A percentile compares a stretch with the other conserved stretches of the same genome.
Evolutionary conservation across 1,284 basidiomycete species (phyloP).

Genomic region (Lignosus rhinocerotis): DNA sequence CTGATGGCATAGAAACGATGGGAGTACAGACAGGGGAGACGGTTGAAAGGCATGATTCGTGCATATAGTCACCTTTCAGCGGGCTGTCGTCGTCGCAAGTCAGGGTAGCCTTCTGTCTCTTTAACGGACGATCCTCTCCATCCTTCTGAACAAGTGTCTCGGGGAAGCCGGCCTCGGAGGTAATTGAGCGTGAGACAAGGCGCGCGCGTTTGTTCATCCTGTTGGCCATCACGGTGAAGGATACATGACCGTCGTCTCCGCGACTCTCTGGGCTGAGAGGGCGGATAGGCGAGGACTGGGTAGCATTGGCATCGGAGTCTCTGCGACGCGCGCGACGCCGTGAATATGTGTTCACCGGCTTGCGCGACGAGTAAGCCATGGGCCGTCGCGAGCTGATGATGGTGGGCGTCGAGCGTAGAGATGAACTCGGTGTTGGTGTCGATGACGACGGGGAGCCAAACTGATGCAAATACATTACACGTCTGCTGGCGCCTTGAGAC

Average conservation of each 20-base stretch:
- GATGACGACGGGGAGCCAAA: conserved; percentile 24
- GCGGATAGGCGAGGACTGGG: conserved; percentile 38
- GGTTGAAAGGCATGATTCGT: conserved; percentile 10
- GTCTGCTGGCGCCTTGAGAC: conserved; percentile 15
- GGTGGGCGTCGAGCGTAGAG: conserved; percentile 11
- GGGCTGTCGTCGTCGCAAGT: conserved; percentile 3
- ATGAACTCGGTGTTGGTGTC: conserved; percentile 13
- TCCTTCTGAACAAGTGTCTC: conserved; percentile 2
- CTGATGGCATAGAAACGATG: conserved; percentile 18
- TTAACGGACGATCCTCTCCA: conserved; percentile 18
- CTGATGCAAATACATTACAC: conserved; percentile 23
- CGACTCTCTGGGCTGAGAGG: conserved; percentile 34
- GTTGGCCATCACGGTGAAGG: conserved; percentile 44
- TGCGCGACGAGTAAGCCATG: conserved; percentile 18
- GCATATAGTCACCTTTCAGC: conserved; percentile 17
- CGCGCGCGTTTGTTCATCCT: conserved; percentile 52
- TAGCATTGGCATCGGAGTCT: background rate
- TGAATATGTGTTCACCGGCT: conserved; percentile 29
- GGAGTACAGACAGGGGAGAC: conserved; percentile 22
- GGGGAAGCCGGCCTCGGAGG: background rate
- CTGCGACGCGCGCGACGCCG: conserved; percentile 20
- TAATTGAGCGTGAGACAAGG: conserved; percentile 27
- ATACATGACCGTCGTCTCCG: conserved; percentile 32
- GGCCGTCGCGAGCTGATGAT: conserved; percentile 4
- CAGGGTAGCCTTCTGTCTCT: conserved; percentile 23